Conservation (phyloP, 306 rosid species). For the Medicago lupulina region DNA sequence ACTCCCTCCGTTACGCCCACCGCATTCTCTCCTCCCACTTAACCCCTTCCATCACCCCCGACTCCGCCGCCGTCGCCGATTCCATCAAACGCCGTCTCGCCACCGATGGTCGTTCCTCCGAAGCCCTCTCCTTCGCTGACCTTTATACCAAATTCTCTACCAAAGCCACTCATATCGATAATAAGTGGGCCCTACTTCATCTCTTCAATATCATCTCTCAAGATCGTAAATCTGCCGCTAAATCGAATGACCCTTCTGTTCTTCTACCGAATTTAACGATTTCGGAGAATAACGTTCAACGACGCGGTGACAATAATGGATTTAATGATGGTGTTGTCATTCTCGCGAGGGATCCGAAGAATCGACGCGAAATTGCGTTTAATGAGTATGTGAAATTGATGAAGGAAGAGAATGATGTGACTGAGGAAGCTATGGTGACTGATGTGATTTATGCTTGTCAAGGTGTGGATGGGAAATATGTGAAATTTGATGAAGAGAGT, state of each 20-base stretch:
- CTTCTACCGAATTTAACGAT: slow-evolving; percentile 67
- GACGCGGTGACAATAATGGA: slow-evolving; percentile 38
- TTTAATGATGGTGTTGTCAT: slow-evolving; percentile 76
- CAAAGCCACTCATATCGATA: slow-evolving; percentile 69
- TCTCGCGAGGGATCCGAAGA: slow-evolving; percentile 72
- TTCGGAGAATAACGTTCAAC: not conserved
- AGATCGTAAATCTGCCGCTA: slow-evolving; percentile 54
- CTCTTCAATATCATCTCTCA: slow-evolving; percentile 75
- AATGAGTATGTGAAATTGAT: slow-evolving; percentile 69
- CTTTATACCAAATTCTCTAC: slow-evolving; percentile 77
- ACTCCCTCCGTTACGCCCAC: slow-evolving; percentile 79
- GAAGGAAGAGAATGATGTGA: slow-evolving; percentile 78
- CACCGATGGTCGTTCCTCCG: slow-evolving; percentile 83
- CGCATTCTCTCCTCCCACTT: slow-evolving; percentile 84
- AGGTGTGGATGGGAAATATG: slow-evolving; percentile 87
- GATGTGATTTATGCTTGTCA: slow-evolving; percentile 94
- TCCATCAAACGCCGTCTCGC: slow-evolving; percentile 91
- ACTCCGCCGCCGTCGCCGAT: slow-evolving; percentile 88
- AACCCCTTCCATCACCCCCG: slow-evolving; percentile 81
- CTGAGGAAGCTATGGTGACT: slow-evolving; percentile 80
- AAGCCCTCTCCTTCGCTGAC: slow-evolving; percentile 91
- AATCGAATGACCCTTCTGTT: slow-evolving; percentile 52
- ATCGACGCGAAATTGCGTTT: slow-evolving; percentile 76
- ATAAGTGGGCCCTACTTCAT: slow-evolving; percentile 91
- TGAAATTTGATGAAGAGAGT: slow-evolving; percentile 57